phyloP scores from a whole-genome alignment of 2,329 filamentous ascomycete genomes.

The Thelonectria discophora region DNA sequence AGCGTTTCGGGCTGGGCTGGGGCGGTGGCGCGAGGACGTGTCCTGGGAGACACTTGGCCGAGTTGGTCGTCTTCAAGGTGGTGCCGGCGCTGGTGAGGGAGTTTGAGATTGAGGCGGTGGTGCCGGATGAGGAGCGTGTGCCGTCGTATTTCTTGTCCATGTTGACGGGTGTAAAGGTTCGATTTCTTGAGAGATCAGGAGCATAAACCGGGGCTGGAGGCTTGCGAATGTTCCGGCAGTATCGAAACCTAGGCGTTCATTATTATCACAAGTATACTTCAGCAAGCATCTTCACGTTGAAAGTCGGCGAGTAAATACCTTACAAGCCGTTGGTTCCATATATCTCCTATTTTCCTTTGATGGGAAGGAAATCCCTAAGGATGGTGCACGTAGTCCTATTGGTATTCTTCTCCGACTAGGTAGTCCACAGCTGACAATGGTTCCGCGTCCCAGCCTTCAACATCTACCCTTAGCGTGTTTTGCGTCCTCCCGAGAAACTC shows the following conservation, averaged over 20 bases:
- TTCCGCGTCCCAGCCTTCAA: neutral
- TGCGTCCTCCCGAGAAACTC: neutral
- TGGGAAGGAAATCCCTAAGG: no score
- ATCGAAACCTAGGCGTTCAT: no score
- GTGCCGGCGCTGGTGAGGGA: slow-evolving; percentile 52
- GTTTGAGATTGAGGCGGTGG: slow-evolving; percentile 54
- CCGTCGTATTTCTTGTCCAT: slow-evolving; percentile 63
- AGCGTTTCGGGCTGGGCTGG: slow-evolving; percentile 60
- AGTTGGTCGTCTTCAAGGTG: slow-evolving; percentile 58
- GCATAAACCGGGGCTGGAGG: no score
- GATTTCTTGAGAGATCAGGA: slow-evolving; percentile 43
- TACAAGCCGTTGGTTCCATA: no score
- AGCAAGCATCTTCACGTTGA: no score
- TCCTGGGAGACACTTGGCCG: slow-evolving; percentile 60
- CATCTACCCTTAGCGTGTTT: neutral
- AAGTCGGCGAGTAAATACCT: no score
- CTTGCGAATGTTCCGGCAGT: no score
- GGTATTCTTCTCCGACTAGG: no score
- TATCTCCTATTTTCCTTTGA: no score
- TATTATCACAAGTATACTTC: no score
- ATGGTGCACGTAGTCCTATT: no score
- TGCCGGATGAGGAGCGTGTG: slow-evolving; percentile 52
- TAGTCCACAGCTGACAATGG: neutral
- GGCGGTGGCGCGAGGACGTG: slow-evolving; percentile 61
- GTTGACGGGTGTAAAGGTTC: slow-evolving; percentile 56